phyloP scores from a whole-genome alignment of 1,284 basidiomycete species.

The Ceratobasidium sp. region DNA sequence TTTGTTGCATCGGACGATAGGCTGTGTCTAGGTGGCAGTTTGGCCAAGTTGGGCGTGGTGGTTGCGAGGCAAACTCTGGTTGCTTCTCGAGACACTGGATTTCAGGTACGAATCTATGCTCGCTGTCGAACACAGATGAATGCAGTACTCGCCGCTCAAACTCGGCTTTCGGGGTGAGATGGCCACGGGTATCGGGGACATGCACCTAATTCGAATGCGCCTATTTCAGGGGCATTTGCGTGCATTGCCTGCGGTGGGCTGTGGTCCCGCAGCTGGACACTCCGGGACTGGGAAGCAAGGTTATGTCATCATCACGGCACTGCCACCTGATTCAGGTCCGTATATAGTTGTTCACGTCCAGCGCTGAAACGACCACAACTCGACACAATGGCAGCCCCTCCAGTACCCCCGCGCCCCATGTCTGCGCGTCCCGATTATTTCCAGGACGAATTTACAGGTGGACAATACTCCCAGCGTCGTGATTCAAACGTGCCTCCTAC shows the following conservation, averaged over 20 bases:
- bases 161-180: too few species aligned
- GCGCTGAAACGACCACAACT: constrained; percentile 11
- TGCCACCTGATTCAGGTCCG: not conserved
- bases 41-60: too few species aligned
- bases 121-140: not conserved
- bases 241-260: constrained; percentile 7
- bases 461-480: constrained; percentile 11
- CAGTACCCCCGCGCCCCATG: constrained; percentile 36
- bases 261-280: not conserved
- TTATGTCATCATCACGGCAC: constrained; percentile 11
- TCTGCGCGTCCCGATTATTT: constrained; percentile 43
- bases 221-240: not conserved
- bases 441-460: constrained; percentile 23
- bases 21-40: too few species aligned
- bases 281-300: not conserved
- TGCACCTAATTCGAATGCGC: too few species aligned
- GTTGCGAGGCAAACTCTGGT: too few species aligned
- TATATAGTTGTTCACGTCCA: not conserved
- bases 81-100: not conserved
- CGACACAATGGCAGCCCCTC: constrained; percentile 28
- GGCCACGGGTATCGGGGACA: too few species aligned
- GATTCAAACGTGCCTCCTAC: constrained; percentile 3
- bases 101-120: constrained; percentile 1
- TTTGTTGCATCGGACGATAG: too few species aligned
- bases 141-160: too few species aligned